Evolutionary conservation across 2,329 filamentous ascomycete species (phyloP), one percentile per base, ranked within the genome.

Genomic region (Xylariaceae sp.): DNA sequence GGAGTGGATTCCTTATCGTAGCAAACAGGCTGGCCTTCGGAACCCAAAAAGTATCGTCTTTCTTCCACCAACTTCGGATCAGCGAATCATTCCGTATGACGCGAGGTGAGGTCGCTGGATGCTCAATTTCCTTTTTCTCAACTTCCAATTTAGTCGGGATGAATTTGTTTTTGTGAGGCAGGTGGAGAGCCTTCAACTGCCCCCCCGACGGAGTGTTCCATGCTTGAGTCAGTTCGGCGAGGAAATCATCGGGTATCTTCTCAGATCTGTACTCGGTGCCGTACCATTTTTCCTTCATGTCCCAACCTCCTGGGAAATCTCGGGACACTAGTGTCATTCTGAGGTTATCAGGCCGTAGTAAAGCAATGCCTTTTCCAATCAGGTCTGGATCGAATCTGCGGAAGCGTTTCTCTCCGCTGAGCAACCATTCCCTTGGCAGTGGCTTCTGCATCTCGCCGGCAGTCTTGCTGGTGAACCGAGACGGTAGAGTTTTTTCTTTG

Each of bases 11-110:
- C 57, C 84, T 81, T 54, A 94, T 76, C 55, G 84, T 88, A 53
- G 95, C 80, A 54, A 90, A 80, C 16, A 97, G 73, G 48, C 90
- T 93, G 3, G 88, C 93, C 66, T 95, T 95, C 7, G 93, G 93
- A 8, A 97, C 93, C 91, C 92, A 97, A 67, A 97, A 98, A 0
- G 85, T 90, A 58, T 98, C 93, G 59, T 98, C 93, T 69, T 97
- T 97, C 74, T 98, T 98, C 74, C 84, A 96, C 93, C 93, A 98
- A 3, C 88, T 85, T 22, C 91, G 83, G 1, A 88, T 83, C 25
- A 82, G 72, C 5, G 83, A 76, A 55, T 96, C 92, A 57, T 95
- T 90, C 55, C 91, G 83, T 51, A 98, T 85, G 20, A 98, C 74
- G 49, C 83, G 85, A 0, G 93, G 93, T 1, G 82, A 75, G 44